Evolutionary conservation across 257 asterid genomes (phyloP).

Genomic region (Gentiana dahurica): DNA sequence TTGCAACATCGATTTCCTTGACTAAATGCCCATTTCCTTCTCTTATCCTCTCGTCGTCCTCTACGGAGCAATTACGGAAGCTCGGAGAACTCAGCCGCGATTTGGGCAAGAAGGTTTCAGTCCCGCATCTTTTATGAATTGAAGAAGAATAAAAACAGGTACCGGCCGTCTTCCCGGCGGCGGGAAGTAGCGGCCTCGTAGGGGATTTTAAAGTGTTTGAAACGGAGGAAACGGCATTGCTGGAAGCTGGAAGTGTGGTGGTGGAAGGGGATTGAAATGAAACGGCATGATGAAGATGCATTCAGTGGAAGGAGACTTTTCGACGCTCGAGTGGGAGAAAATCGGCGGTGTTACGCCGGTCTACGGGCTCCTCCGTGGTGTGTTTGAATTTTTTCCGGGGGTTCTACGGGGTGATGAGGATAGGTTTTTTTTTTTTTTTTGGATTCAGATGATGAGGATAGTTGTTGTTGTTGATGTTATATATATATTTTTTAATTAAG

Average conservation of each 20-base stretch:
- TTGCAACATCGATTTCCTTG: constrained; percentile 77
- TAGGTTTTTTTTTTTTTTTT: too few species aligned
- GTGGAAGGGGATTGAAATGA: constrained; percentile 22
- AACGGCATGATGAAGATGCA: constrained; percentile 54
- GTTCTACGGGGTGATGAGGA: too few species aligned
- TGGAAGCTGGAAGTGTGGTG: constrained; percentile 4
- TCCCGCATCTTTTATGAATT: constrained; percentile 32
- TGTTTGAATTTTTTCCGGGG: too few species aligned
- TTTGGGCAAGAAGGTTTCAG: constrained; percentile 26
- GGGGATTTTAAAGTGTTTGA: constrained; percentile 46
- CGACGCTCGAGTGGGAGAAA: too few species aligned
- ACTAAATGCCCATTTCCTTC: constrained; percentile 24
- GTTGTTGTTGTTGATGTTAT: too few species aligned
- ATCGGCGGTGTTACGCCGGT: too few species aligned
- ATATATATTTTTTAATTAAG: too few species aligned
- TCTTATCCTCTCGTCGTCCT: constrained; percentile 29
- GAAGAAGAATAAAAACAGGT: constrained; percentile 13
- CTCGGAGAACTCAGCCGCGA: constrained; percentile 27
- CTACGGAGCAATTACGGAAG: constrained; percentile 34
- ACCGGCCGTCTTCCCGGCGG: not conserved
- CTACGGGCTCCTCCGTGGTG: too few species aligned
- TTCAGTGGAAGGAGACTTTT: constrained; percentile 15
- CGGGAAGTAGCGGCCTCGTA: constrained; percentile 11
- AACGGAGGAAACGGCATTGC: constrained; percentile 31
- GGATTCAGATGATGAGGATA: too few species aligned